Percentiles rank a stretch among this genome's conserved stretches.
These are phyloP conservation scores for Penicillium arizonense DNA, from an alignment of 495 filamentous ascomycete species.

Conservation along the genomic window DNA sequence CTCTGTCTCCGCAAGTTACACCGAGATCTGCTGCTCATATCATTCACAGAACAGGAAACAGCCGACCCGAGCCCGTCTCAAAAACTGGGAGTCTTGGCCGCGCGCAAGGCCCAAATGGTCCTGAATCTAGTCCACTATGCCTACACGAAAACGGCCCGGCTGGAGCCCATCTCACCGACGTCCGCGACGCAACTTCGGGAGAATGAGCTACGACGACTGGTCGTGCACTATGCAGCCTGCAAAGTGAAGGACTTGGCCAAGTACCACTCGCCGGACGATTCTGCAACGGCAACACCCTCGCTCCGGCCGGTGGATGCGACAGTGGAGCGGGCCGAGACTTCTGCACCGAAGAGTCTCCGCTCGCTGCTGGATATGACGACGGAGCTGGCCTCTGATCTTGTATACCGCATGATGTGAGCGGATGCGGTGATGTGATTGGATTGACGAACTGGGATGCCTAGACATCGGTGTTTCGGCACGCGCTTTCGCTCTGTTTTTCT, in stretches of 20 bases:
- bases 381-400: conserved; percentile 46
- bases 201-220: conserved; percentile 43
- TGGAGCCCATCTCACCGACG: conserved; percentile 42
- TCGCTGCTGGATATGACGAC: conserved; percentile 39
- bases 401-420: conserved; percentile 45
- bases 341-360: conserved; percentile 32
- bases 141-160: conserved; percentile 41
- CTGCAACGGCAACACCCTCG: conserved; percentile 22
- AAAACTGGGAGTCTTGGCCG: conserved; percentile 19
- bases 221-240: conserved; percentile 45
- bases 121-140: conserved; percentile 42
- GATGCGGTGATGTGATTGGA: conserved; percentile 9
- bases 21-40: conserved; percentile 31
- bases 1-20: conserved; percentile 46
- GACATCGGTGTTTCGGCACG: neutral
- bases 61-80: conserved; percentile 15
- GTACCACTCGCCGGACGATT: conserved; percentile 35
- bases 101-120: conserved; percentile 34
- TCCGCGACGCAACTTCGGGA: conserved; percentile 47
- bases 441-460: neutral
- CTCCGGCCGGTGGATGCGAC: conserved; percentile 16
- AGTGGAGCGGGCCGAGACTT: conserved; percentile 16
- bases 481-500: neutral
- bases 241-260: conserved; percentile 42
- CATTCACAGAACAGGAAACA: conserved; percentile 17